Evolutionary conservation across 108 stramenopile species (phyloP).

Genomic region (Schizochytrium sp.): DNA sequence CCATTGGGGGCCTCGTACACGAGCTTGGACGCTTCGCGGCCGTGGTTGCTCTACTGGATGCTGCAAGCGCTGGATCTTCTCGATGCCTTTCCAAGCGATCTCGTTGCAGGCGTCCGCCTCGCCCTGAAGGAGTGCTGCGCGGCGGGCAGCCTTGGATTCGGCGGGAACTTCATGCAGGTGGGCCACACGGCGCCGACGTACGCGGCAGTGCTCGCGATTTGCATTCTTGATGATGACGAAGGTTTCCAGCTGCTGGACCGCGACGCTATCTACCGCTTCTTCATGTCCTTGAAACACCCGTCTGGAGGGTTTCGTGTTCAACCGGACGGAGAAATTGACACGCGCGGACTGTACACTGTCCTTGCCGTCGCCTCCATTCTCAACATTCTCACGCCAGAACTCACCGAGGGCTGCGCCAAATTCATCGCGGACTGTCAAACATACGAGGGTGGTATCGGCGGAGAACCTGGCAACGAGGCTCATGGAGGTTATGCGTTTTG

Average conservation of each 20-base stretch:
- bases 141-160: constrained; percentile 69
- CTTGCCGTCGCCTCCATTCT: constrained; percentile 62
- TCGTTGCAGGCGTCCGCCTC: constrained; percentile 32
- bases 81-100: constrained; percentile 38
- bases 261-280: constrained; percentile 38
- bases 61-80: constrained; percentile 81
- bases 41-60: constrained; percentile 95
- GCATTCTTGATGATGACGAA: constrained; percentile 26
- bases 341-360: constrained; percentile 82
- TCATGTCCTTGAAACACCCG: constrained; percentile 42
- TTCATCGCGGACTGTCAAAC: constrained; percentile 75
- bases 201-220: constrained; percentile 54
- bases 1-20: constrained; percentile 54
- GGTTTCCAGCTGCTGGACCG: neutral
- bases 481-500: constrained; percentile 98
- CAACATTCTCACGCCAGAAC: constrained; percentile 51
- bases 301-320: constrained; percentile 79
- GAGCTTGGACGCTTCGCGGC: constrained; percentile 80
- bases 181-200: constrained; percentile 91
- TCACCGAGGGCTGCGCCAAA: constrained; percentile 41
- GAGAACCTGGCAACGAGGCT: constrained; percentile 85
- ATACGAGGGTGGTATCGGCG: constrained; percentile 89
- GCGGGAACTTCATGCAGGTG: constrained; percentile 83
- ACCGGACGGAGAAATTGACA: constrained; percentile 91
- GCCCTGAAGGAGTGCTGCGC: constrained; percentile 57